These are phyloP conservation scores for Tanacetum coccineum DNA, from an alignment of 129 eudicot species.

Conservation along the genomic window DNA sequence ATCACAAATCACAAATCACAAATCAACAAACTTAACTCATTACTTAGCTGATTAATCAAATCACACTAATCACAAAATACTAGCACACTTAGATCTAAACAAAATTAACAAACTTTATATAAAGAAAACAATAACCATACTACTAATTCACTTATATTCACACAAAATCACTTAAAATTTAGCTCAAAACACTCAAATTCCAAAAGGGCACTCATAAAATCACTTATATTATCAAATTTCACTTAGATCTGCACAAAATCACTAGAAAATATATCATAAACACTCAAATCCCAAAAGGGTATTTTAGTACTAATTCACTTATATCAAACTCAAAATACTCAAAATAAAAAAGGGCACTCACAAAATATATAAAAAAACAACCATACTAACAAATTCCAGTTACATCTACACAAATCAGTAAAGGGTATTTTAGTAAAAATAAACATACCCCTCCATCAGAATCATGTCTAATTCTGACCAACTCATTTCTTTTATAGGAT, in stretches of 20 bases:
- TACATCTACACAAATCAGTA: slow-evolving; percentile 22
- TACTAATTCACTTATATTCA: slow-evolving; percentile 25
- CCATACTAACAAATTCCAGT: slow-evolving; percentile 15
- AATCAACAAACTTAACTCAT: not conserved
- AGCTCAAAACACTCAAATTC: slow-evolving; percentile 3
- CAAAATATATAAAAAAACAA: too few relatives aligned
- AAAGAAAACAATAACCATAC: not conserved
- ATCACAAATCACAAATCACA: not conserved
- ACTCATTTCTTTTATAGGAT: slow-evolving; percentile 71
- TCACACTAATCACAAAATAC: slow-evolving; percentile 5
- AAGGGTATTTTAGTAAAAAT: not conserved
- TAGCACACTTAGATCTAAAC: slow-evolving; percentile 22
- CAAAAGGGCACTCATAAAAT: slow-evolving; percentile 1
- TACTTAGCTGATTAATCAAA: not conserved
- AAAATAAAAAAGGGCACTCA: slow-evolving; percentile 13
- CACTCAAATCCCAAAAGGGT: slow-evolving; percentile 15
- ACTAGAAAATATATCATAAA: not conserved
- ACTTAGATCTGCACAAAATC: slow-evolving; percentile 25
- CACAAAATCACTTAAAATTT: slow-evolving; percentile 13
- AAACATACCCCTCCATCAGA: slow-evolving; percentile 69
- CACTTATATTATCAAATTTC: not conserved
- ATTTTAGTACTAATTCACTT: slow-evolving; percentile 14
- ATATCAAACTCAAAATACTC: slow-evolving; percentile 6
- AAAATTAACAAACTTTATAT: slow-evolving; percentile 15
- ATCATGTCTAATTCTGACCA: slow-evolving; percentile 75